Percentiles rank a stretch among this genome's conserved stretches.
Evolutionary conservation across 2,329 filamentous ascomycete genomes (phyloP).

Genomic region (Fusarium miscanthi): DNA sequence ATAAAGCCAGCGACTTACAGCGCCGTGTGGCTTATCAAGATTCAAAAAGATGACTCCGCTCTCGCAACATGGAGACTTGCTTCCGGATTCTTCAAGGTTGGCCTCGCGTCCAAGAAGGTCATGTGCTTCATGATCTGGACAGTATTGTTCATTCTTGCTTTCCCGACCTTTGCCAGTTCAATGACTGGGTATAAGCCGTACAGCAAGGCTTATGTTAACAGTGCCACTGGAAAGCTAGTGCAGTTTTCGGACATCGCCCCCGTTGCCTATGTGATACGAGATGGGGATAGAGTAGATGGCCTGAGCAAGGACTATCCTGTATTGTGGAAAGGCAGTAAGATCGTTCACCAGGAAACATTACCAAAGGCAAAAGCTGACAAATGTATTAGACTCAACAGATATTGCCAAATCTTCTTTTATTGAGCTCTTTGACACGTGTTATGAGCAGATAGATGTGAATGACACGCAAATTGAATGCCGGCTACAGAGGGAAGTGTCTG

Average conservation of each 20-base stretch:
- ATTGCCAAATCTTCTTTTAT: neutral
- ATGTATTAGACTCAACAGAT: too few species aligned
- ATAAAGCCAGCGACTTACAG: neutral
- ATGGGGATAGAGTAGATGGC: neutral
- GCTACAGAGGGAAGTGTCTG: neutral
- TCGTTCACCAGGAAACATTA: neutral
- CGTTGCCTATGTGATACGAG: neutral
- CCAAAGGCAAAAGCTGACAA: too few species aligned
- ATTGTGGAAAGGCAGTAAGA: neutral
- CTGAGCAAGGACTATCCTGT: neutral
- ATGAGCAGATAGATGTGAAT: too few species aligned
- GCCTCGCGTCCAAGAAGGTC: neutral
- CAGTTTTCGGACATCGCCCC: accelerated
- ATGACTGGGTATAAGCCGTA: constrained; percentile 25
- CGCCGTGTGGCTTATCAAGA: constrained; percentile 1
- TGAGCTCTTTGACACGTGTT: neutral
- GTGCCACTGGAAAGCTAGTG: accelerated
- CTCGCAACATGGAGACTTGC: neutral
- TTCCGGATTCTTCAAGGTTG: accelerated
- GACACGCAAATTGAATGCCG: too few species aligned
- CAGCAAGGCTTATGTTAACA: neutral
- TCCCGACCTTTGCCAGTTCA: constrained; percentile 1
- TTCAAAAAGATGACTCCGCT: neutral
- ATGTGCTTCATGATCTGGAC: neutral
- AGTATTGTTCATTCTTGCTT: neutral